Base-by-base conservation (phyloP, 140 eudicot species). In the Bidens hawaiensis region DNA sequence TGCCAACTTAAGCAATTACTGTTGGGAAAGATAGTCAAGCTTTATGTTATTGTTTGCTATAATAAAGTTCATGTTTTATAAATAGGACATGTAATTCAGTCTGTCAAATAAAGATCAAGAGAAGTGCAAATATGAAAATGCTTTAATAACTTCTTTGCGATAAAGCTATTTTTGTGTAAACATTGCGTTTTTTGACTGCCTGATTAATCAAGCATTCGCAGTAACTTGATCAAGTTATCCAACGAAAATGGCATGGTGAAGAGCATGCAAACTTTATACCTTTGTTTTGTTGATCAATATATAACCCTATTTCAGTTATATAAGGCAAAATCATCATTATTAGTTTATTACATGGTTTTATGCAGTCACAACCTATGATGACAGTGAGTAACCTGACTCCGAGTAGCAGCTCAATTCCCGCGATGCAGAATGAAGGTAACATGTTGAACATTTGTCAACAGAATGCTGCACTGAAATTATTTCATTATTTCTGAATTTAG, bases 341-440 rank as follows among this genome's bases (percentile, higher is more conserved):
- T n/a, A n/a, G n/a, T n/a, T 52, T 48, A 19, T 66, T 14, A 34
- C 63, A 66, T 24, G 40, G 21, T 66, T 36, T 11, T 52, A 36
- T 40, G 54, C 72, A 67, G 64, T 14, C 63, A 5, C 69, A 47
- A 31, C 2, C n/a, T 5, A 48, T 50, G 28, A 30, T 65, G 38
- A 27, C 68, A 22, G 16, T 21, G 22, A 59, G 28, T 30, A 60
- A 16, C 51, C 16, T 25, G 46, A 40, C 43, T 24, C 33, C 53
- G 7, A 48, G 22, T 24, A 34, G 21, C 15, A 24, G 42, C 75
- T 30, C 68, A 58, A 18, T n/a, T n/a, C n/a, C 51, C 75, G 24
- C 68, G 36, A 23, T 50, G 30, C 34, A 8, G 24, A 47, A 6
- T 12, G 55, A 26, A 60, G 76, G 76, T 70, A 60, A 17, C 42